Evolutionary conservation across 257 asterid genomes (phyloP), one percentile per base, ranked within the genome.

Genomic region (Nicotiana knightiana): DNA sequence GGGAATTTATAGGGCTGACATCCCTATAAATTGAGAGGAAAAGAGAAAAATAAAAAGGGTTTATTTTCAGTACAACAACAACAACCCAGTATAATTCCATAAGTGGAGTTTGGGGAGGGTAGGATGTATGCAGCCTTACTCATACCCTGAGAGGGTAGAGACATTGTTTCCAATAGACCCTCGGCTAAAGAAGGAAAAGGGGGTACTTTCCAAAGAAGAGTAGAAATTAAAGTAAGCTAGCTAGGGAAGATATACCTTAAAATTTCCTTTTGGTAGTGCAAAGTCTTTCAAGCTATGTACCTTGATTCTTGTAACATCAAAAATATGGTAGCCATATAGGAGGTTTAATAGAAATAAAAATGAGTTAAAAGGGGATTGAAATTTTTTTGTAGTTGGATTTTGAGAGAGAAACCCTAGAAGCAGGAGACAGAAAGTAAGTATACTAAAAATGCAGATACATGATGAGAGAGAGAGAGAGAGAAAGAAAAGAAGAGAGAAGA

Each of bases 321-420:
- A 24, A 51, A 24, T 62, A 59, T 51, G 30, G 5, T n/a, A 26
- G 9, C 59, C 24, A 59, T 39, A 1, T 39, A 39, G 10, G 48
- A 6, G 9, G 10, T 39, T n/a, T 55, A 32, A 21, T 13, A 8
- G n/a, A 55, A n/a, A 9, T 32, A 8, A 6, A 33, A 8, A 26
- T 16, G 53, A 53, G 0, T 9, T 35, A 6, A 8, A 30, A 30
- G 3, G 33, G 33, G 33, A 32, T 32, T 32, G 33, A 63, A 37
- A 4, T 71, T 32, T 8, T 8, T 33, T 11, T 8, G 76, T 32
- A 37, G 81, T 46, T 65, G 61, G 32, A 28, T 28, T 65, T 39
- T 39, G 39, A 84, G 83, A 75, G 79, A 81, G 81, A 81, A 91
- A 86, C 93, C 94, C 91, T 87, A 89, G 84, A 86, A 83, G 81